phyloP scores from a whole-genome alignment of 2,329 filamentous ascomycete species.

The Beauveria sp. region DNA sequence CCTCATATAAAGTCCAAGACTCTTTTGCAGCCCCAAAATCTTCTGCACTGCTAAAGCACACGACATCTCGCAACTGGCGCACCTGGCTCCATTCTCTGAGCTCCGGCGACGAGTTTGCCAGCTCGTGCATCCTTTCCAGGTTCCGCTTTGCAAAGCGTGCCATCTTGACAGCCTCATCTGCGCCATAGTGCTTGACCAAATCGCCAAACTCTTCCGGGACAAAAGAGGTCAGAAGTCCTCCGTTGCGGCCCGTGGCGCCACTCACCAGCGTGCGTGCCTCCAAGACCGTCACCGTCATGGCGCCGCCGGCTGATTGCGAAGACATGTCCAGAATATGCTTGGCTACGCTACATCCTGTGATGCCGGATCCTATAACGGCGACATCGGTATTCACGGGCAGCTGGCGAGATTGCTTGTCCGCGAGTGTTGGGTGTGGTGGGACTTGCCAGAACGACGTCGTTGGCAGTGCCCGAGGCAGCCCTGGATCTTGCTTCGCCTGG shows the following conservation, averaged over 20 bases:
- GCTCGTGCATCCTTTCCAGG: slow-evolving; percentile 20
- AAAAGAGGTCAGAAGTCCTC: slow-evolving; percentile 20
- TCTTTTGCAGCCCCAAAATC: slow-evolving; percentile 14
- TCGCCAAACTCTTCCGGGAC: slow-evolving; percentile 31
- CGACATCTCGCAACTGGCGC: slow-evolving; percentile 10
- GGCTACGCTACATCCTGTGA: slow-evolving; percentile 23
- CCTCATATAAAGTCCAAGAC: slow-evolving; percentile 13
- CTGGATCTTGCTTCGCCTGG: slow-evolving; percentile 15
- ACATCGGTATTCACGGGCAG: slow-evolving; percentile 18
- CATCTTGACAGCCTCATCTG: slow-evolving; percentile 32
- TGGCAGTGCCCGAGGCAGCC: slow-evolving; percentile 18
- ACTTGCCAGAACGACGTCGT: slow-evolving; percentile 21
- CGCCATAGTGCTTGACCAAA: slow-evolving; percentile 22
- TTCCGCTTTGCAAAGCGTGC: slow-evolving; percentile 34
- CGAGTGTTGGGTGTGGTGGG: slow-evolving; percentile 18
- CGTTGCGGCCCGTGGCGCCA: slow-evolving; percentile 25
- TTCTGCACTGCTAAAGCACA: slow-evolving; percentile 14
- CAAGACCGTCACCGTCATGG: slow-evolving; percentile 16
- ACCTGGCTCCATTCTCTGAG: slow-evolving; percentile 15
- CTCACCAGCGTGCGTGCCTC: slow-evolving; percentile 23
- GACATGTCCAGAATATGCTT: slow-evolving; percentile 18
- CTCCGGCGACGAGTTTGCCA: slow-evolving; percentile 14
- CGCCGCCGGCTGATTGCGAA: neutral
- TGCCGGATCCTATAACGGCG: slow-evolving; percentile 24
- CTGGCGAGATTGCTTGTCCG: slow-evolving; percentile 16